Conservation (phyloP, 192 early-diverging fungal genomes). For the Dissophora ornata region DNA sequence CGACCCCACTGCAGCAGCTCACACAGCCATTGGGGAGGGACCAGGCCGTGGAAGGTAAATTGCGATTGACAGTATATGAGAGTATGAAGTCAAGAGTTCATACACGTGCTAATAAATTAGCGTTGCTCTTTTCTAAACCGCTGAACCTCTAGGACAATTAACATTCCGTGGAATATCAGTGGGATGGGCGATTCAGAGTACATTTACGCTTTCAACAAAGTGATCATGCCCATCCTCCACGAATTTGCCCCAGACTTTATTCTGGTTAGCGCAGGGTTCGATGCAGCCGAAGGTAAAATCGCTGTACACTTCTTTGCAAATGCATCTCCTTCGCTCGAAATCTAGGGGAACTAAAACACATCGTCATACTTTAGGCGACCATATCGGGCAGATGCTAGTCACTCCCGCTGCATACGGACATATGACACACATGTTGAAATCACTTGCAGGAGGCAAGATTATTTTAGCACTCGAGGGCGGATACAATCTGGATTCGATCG, state of each 20-base stretch:
- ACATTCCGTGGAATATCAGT: slow-evolving; percentile 82
- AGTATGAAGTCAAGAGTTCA: no score
- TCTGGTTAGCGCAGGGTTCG: slow-evolving; percentile 92
- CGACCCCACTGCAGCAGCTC: slow-evolving; percentile 62
- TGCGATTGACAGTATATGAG: no score
- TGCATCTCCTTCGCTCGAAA: no score
- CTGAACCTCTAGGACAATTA: slow-evolving; percentile 72
- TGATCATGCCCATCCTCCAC: slow-evolving; percentile 84
- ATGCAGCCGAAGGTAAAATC: slow-evolving; percentile 81
- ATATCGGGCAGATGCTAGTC: slow-evolving; percentile 86
- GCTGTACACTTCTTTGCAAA: no score
- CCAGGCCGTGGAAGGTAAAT: slow-evolving; percentile 71
- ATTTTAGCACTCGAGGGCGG: slow-evolving; percentile 93
- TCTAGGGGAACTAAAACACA: no score
- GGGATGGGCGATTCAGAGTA: slow-evolving; percentile 91
- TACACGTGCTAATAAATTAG: no score
- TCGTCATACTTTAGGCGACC: slow-evolving; percentile 82
- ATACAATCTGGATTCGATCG: slow-evolving; percentile 82
- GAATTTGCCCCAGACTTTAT: slow-evolving; percentile 90
- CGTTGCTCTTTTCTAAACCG: no score
- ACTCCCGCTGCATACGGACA: slow-evolving; percentile 85
- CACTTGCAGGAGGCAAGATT: slow-evolving; percentile 78
- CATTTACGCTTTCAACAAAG: slow-evolving; percentile 79
- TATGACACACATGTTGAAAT: slow-evolving; percentile 86
- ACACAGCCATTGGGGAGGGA: slow-evolving; percentile 65